These are phyloP conservation scores for Ustilago sp. DNA, from an alignment of 1,284 basidiomycete species.

Conservation along the genomic window DNA sequence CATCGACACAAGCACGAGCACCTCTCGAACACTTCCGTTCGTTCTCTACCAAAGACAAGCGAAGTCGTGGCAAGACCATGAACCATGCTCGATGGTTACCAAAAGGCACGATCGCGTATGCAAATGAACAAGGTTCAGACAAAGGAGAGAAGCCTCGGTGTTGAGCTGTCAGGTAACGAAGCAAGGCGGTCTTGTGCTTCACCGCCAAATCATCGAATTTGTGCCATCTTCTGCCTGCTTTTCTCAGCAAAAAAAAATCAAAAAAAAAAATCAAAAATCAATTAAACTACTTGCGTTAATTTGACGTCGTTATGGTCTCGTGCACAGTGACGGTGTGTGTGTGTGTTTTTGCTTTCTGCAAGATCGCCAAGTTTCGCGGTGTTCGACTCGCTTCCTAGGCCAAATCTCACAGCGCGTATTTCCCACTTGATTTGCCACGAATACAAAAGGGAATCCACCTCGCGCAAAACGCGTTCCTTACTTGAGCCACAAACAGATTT, in stretches of 20 bases:
- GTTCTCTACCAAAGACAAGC: no score
- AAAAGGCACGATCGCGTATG: background rate
- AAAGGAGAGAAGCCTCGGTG: background rate
- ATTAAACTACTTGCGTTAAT: no score
- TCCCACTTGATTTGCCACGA: background rate
- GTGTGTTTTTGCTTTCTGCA: background rate
- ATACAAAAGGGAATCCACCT: background rate
- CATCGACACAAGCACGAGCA: background rate
- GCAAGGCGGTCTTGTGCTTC: constrained; percentile 7
- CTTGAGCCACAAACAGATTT: constrained; percentile 9
- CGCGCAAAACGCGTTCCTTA: background rate
- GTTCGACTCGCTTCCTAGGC: background rate
- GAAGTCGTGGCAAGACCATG: background rate
- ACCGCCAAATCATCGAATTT: background rate
- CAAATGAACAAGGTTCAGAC: background rate
- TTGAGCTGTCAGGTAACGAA: constrained; percentile 12
- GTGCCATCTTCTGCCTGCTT: background rate
- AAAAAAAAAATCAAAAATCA: no score
- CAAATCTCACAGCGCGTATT: constrained; percentile 2
- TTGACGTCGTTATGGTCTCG: no score
- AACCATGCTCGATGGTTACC: background rate
- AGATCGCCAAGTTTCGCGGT: background rate
- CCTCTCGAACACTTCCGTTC: no score
- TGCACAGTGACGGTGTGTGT: no score
- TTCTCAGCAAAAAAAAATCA: background rate